Evolutionary conservation across 371 early-diverging fungal species (phyloP).

Genomic region (Mucor mucedo): DNA sequence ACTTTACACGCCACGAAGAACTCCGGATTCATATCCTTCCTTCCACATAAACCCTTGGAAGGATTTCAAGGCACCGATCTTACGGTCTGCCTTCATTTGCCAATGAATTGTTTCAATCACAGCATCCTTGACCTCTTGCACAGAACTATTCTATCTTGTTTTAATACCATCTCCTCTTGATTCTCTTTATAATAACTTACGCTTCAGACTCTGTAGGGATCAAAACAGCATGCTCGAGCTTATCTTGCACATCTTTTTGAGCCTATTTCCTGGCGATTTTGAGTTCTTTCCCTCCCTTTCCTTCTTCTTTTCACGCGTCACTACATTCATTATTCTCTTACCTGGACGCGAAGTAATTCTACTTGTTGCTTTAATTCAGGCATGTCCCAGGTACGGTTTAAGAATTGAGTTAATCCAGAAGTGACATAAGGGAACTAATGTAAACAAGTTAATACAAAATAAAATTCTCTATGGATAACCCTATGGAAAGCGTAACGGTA

Average conservation of each 20-base stretch:
- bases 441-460: background rate
- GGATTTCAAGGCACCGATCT: constrained; percentile 86
- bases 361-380: constrained; percentile 65
- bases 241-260: constrained; percentile 58
- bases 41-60: constrained; percentile 97
- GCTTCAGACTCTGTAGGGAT: constrained; percentile 52
- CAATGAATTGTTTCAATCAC: constrained; percentile 73
- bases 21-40: constrained; percentile 79
- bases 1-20: constrained; percentile 77
- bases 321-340: constrained; percentile 24
- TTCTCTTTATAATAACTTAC: constrained; percentile 25
- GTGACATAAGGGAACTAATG: constrained; percentile 83
- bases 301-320: no score
- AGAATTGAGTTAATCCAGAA: constrained; percentile 63
- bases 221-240: constrained; percentile 48
- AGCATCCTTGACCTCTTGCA: constrained; percentile 61
- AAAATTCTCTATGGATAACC: background rate
- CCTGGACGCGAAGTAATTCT: constrained; percentile 75
- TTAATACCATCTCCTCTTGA: constrained; percentile 15
- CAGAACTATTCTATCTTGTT: constrained; percentile 26
- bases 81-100: constrained; percentile 87
- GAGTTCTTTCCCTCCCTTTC: no score
- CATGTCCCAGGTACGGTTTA: constrained; percentile 70
- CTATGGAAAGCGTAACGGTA: constrained; percentile 14
- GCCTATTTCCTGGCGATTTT: constrained; percentile 42